Percentiles rank a stretch among this genome's conserved stretches.
These are phyloP conservation scores for Sporothrix schenckii DNA, from an alignment of 2,329 filamentous ascomycete species.

Conservation along the genomic window DNA sequence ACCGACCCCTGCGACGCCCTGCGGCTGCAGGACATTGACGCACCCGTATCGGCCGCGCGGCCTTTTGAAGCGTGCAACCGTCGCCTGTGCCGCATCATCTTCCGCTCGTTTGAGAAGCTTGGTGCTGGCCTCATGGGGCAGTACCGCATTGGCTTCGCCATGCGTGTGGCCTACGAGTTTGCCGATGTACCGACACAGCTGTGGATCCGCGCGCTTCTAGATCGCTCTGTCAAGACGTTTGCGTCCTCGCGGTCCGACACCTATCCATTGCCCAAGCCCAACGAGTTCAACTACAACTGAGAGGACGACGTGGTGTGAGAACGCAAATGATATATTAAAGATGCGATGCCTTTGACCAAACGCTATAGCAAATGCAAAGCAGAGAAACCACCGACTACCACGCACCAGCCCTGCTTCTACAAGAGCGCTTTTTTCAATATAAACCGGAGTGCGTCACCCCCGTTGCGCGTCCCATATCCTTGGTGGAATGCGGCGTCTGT, in stretches of 20 bases:
- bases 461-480: constrained; percentile 61
- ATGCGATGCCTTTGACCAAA: background rate
- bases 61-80: constrained; percentile 39
- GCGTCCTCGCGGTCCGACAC: constrained; percentile 40
- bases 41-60: background rate
- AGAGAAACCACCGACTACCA: background rate
- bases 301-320: background rate
- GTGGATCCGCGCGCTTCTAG: constrained; percentile 44
- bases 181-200: constrained; percentile 42
- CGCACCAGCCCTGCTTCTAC: background rate
- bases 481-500: constrained; percentile 58
- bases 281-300: constrained; percentile 28
- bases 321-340: background rate
- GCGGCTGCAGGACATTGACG: background rate
- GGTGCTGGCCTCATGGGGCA: constrained; percentile 47
- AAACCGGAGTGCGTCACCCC: constrained; percentile 58
- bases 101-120: constrained; percentile 47
- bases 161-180: constrained; percentile 48
- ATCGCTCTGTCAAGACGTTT: constrained; percentile 42
- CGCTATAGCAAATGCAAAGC: background rate
- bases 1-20: constrained; percentile 19
- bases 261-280: constrained; percentile 28
- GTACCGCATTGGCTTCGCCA: constrained; percentile 45
- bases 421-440: constrained; percentile 54
- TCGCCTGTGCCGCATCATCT: constrained; percentile 42